Evolutionary conservation across 257 asterid species (phyloP), one percentile per base, ranked within the genome.

Genomic region (Solanum dulcamara): DNA sequence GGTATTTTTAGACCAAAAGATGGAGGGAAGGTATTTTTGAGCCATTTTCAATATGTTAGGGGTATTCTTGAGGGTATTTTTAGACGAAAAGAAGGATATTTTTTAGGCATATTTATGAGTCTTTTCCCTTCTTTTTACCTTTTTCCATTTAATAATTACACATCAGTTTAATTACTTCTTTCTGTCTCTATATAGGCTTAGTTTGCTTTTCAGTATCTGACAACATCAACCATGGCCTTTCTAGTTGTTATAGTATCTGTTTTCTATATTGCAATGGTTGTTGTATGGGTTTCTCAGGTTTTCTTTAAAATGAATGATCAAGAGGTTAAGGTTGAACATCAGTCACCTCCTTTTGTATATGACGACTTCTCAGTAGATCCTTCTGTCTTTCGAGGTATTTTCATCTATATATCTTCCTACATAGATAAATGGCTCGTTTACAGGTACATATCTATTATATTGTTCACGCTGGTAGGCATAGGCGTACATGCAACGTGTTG

Each of bases 261-360:
- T 33, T 84, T 84, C 83, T 32, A 85, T 85, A 0, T 74, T 50
- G 84, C 88, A 55, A 50, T 89, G 84, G 32, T 88, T 4, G 48
- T 82, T 86, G 68, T 83, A 18, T 84, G 86, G 42, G 44, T 90
- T 88, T 86, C 90, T 67, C 91, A 92, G 93, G 35, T 90, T 66
- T 70, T 85, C 84, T 77, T 85, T 67, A 91, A 85, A n/a, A 90
- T 88, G 95, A 91, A 94, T 86, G 91, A 94, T 88, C 93, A 88
- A 88, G 98, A 91, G 35, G 90, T 92, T 87, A 95, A 93, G 86
- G 91, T 95, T 96, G 91, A 89, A 84, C 98, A 95, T 88, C 96
- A 92, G 64, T 91, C 89, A 18, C 6, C 83, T 67, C 89, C 93
- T 22, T 84, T 94, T 85, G 87, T 86, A 80, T 86, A 92, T 26